Conservation (phyloP, 495 filamentous ascomycete species). For the Aspergillus conjunctus region DNA sequence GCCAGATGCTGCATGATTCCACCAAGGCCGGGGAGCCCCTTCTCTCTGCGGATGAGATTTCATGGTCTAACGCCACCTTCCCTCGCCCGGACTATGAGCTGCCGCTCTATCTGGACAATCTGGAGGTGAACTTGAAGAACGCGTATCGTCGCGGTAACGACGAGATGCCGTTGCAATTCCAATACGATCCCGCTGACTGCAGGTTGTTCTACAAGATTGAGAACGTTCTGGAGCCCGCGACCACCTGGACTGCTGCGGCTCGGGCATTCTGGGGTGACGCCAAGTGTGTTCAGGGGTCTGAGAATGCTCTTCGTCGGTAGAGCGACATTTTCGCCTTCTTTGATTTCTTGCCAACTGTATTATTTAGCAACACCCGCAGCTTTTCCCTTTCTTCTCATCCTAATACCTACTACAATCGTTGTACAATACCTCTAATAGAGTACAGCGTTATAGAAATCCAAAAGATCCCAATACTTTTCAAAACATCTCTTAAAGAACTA, state of each 20-base stretch:
- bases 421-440: too few species aligned
- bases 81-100: neutral
- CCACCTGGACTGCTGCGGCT: constrained; percentile 33
- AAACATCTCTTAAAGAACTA: too few species aligned
- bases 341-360: too few species aligned
- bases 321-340: too few species aligned
- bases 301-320: too few species aligned
- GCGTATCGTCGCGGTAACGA: neutral
- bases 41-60: neutral
- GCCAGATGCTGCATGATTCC: neutral
- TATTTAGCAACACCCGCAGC: too few species aligned
- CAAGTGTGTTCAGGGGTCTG: neutral
- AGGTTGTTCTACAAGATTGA: constrained; percentile 41
- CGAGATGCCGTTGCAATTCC: constrained; percentile 39
- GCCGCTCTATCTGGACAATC: neutral
- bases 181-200: constrained; percentile 43
- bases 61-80: neutral
- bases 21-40: neutral
- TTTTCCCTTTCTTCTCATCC: too few species aligned
- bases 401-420: too few species aligned
- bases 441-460: too few species aligned
- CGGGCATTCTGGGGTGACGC: constrained; percentile 24
- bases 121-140: neutral
- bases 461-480: too few species aligned
- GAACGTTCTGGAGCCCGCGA: constrained; percentile 30